Base-by-base conservation (phyloP, 192 early-diverging fungal species). In the Backusella westeae region DNA sequence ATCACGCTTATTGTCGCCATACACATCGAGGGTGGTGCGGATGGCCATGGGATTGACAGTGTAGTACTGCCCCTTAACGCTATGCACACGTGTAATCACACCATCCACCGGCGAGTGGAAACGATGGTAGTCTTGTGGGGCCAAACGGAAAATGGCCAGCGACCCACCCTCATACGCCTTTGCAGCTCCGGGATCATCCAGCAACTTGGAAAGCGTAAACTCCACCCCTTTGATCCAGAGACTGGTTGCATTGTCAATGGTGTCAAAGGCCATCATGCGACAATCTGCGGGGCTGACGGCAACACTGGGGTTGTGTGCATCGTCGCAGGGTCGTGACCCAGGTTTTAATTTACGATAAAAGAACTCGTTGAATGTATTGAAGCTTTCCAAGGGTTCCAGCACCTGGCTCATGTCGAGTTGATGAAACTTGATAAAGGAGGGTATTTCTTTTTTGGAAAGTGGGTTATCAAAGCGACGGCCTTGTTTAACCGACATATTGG, bases 1-100 rank as follows among this genome's bases (percentile, higher is more conserved):
- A 29, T 85, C 77, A 14, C 94, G 86, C 10, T 87, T 87, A 79
- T 96, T 96, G 70, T 94, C 93, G 1, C 92, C 90, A 73, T 90
- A 96, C 23, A 96, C 94, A 82, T 96, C 93, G 41, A 92, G 68
- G 4, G 79, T 80, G 19, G 86, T 89, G 52, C 92, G 82, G 71
- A 96, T 89, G 10, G 93, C 92, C 92, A 96, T 94, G 1, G 93
- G 93, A 81, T 94, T 95, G 26, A 95, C 93, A 0, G 94, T 96
- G 74, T 91, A 96, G 78, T 93, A 95, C 7, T 88, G 82, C 0
- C 94, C 93, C 35, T 81, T 71, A 12, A 96, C 86, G 39, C 63
- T 65, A 17, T 82, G 84, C 8, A 85, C 83, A 35, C 87, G 78
- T 23, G 85, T 84, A 15, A 94, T 77, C 4, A 85, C 72, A 15